phyloP scores from a whole-genome alignment of 2,329 filamentous ascomycete genomes.

The Amesomyces nigricolor region DNA sequence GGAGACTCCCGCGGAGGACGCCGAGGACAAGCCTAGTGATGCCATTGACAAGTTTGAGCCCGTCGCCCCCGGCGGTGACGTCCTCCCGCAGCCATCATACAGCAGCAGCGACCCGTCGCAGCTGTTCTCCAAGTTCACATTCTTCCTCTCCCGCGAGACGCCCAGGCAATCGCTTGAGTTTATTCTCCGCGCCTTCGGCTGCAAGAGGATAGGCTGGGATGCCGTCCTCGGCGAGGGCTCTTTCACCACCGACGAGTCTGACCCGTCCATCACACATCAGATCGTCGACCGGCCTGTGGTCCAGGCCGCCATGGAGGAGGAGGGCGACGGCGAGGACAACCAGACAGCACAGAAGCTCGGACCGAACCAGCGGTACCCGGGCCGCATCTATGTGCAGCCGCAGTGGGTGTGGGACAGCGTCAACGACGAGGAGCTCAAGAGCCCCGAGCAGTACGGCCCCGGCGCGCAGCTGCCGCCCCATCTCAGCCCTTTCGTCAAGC shows the following conservation, averaged over 20 bases:
- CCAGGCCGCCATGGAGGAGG: constrained; percentile 49
- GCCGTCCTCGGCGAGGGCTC: constrained; percentile 83
- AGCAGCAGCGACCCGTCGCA: constrained; percentile 61
- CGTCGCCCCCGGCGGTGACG: constrained; percentile 75
- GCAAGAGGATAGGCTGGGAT: constrained; percentile 95
- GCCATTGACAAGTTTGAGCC: constrained; percentile 90
- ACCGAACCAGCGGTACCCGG: constrained; percentile 72
- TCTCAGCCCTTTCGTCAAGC: constrained; percentile 91
- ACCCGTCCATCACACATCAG: constrained; percentile 90
- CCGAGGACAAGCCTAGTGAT: constrained; percentile 47
- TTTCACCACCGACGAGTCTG: constrained; percentile 82
- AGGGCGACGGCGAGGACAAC: constrained; percentile 51
- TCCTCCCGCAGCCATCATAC: constrained; percentile 71
- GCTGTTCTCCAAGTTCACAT: constrained; percentile 83
- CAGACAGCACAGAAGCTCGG: constrained; percentile 55
- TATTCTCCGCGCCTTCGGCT: constrained; percentile 87
- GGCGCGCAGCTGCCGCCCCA: constrained; percentile 88
- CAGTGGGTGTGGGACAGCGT: constrained; percentile 99
- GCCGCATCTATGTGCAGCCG: constrained; percentile 86
- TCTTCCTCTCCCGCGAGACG: constrained; percentile 91
- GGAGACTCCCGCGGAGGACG: constrained; percentile 35
- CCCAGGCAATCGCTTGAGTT: constrained; percentile 89
- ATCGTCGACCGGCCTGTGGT: constrained; percentile 85
- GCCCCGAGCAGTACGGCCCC: constrained; percentile 81
- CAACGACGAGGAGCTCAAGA: constrained; percentile 84